A percentile compares a stretch with the other conserved stretches of the same genome.
phyloP scores from a whole-genome alignment of 2,329 filamentous ascomycete genomes.

The Acephala macrosclerotiorum region DNA sequence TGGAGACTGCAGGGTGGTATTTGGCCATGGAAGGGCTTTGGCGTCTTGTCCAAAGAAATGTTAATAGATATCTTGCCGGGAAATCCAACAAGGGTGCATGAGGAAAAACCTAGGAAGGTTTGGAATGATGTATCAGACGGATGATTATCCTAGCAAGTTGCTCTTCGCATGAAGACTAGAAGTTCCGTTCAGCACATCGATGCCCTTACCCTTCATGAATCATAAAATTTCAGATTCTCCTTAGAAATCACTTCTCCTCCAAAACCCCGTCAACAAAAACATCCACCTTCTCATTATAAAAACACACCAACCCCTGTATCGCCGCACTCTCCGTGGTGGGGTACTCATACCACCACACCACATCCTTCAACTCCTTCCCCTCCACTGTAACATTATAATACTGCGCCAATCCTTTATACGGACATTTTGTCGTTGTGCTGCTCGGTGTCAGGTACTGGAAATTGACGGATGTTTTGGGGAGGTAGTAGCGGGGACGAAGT shows the following conservation, averaged over 20 bases:
- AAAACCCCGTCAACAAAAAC: constrained; percentile 60
- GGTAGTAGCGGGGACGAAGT: constrained; percentile 65
- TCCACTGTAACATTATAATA: constrained; percentile 59
- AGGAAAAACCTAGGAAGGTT: too few relatives aligned
- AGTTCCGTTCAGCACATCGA: too few relatives aligned
- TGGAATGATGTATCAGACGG: too few relatives aligned
- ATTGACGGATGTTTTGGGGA: constrained; percentile 19
- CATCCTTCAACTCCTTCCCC: constrained; percentile 53
- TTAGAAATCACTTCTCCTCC: constrained; percentile 26
- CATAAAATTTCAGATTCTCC: too few relatives aligned
- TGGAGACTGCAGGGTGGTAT: too few relatives aligned
- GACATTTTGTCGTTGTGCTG: constrained; percentile 62
- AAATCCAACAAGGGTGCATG: too few relatives aligned
- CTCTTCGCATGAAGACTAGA: too few relatives aligned
- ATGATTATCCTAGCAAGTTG: too few relatives aligned
- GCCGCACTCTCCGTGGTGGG: constrained; percentile 63
- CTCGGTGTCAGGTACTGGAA: constrained; percentile 44
- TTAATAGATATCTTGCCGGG: too few relatives aligned
- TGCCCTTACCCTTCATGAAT: too few relatives aligned
- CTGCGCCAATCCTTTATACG: constrained; percentile 71
- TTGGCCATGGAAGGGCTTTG: too few relatives aligned
- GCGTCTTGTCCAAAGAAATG: too few relatives aligned
- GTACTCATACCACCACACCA: constrained; percentile 69
- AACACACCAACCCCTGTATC: constrained; percentile 65
- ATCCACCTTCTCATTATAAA: constrained; percentile 74